phyloP scores from a whole-genome alignment of 345 rosid genomes.

The Ceriops decandra region DNA sequence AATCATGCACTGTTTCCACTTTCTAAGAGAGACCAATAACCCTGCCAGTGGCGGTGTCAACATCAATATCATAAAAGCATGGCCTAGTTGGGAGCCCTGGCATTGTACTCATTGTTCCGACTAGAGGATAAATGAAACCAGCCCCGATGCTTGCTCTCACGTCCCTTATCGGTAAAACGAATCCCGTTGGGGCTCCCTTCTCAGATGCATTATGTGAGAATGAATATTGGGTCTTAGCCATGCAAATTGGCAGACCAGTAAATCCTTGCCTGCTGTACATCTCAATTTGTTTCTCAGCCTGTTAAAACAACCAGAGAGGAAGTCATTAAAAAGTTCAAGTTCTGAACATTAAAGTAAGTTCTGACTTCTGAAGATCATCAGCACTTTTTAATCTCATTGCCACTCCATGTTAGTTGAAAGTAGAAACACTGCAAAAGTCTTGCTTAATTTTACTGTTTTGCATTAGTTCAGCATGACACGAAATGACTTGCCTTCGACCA shows the following conservation, averaged over 20 bases:
- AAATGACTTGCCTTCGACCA: too few species aligned
- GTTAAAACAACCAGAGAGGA: conserved; percentile 7
- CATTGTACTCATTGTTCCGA: conserved; percentile 97
- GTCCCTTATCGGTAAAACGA: conserved; percentile 78
- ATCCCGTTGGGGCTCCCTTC: conserved; percentile 91
- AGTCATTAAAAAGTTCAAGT: conserved; percentile 1
- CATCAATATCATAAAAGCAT: conserved; percentile 88
- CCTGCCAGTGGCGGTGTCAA: conserved; percentile 74
- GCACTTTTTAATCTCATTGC: too few species aligned
- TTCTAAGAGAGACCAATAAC: conserved; percentile 79
- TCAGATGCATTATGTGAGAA: conserved; percentile 73
- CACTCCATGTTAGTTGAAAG: too few species aligned
- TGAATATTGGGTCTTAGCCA: conserved; percentile 97
- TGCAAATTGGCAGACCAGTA: conserved; percentile 88
- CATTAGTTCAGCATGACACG: too few species aligned
- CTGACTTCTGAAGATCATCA: too few species aligned
- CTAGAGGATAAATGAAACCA: conserved; percentile 91
- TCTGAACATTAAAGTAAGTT: neutral
- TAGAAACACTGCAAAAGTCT: too few species aligned
- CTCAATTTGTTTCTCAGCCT: conserved; percentile 98
- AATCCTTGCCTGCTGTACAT: conserved; percentile 90
- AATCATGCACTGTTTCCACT: neutral
- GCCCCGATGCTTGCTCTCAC: conserved; percentile 98
- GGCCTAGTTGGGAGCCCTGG: conserved; percentile 99
- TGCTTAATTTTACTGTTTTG: too few species aligned